phyloP scores from a whole-genome alignment of 495 filamentous ascomycete genomes.

The Pyrenula aspistea region DNA sequence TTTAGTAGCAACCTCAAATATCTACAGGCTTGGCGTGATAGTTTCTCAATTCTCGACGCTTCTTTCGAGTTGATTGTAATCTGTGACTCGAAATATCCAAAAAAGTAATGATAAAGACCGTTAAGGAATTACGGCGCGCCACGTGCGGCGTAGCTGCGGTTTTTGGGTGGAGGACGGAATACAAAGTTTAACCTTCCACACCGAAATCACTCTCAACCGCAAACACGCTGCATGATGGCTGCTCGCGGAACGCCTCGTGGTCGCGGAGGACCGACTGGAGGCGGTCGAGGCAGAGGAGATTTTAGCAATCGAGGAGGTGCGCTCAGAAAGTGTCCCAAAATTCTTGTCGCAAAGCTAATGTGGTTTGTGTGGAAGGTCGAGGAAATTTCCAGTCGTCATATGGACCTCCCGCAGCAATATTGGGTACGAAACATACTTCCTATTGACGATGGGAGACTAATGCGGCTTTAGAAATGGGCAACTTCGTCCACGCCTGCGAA shows the following conservation, averaged over 20 bases:
- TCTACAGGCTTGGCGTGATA: too few species aligned
- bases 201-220: constrained; percentile 29
- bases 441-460: constrained; percentile 7
- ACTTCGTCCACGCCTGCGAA: constrained; percentile 85
- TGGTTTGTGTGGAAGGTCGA: constrained; percentile 28
- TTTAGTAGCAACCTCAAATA: too few species aligned
- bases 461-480: constrained; percentile 65
- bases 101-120: neutral
- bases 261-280: constrained; percentile 28
- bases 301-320: constrained; percentile 34
- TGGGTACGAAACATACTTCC: constrained; percentile 39
- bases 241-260: constrained; percentile 33
- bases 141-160: constrained; percentile 15
- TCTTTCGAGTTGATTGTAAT: neutral
- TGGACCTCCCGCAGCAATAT: constrained; percentile 54
- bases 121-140: constrained; percentile 23
- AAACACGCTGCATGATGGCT: constrained; percentile 29
- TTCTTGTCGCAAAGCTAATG: neutral
- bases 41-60: neutral
- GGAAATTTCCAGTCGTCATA: constrained; percentile 52
- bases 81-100: neutral
- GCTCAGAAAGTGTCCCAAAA: constrained; percentile 1
- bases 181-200: constrained; percentile 21
- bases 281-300: constrained; percentile 38
- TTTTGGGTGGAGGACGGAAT: constrained; percentile 25